phyloP scores from a whole-genome alignment of 345 rosid species.

The Citrus glauca region DNA sequence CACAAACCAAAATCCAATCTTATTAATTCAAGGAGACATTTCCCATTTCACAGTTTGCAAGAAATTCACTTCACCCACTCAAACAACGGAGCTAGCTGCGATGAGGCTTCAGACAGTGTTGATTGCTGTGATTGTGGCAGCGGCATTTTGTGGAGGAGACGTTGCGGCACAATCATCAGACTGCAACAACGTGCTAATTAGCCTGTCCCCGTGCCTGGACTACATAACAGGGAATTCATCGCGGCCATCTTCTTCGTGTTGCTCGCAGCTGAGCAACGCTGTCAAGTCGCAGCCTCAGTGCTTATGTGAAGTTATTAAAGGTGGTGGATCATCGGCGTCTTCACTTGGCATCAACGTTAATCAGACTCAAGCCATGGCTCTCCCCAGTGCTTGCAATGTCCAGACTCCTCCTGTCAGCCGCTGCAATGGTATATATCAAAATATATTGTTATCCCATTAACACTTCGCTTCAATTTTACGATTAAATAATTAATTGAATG shows the following conservation, averaged over 20 bases:
- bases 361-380: slow-evolving; percentile 32
- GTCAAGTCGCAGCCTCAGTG: slow-evolving; percentile 26
- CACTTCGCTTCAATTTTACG: neutral
- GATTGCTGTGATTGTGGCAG: neutral
- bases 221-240: slow-evolving; percentile 27
- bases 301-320: slow-evolving; percentile 25
- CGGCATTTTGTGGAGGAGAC: slow-evolving; percentile 1
- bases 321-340: slow-evolving; percentile 14
- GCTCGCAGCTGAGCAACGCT: slow-evolving; percentile 22
- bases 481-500: neutral
- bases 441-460: neutral
- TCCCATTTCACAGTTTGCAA: neutral
- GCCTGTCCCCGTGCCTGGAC: slow-evolving; percentile 24
- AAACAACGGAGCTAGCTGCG: neutral
- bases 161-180: slow-evolving; percentile 8
- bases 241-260: slow-evolving; percentile 26
- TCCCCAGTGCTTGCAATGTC: slow-evolving; percentile 30
- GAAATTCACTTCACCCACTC: too few relatives aligned
- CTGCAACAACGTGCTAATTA: slow-evolving; percentile 17
- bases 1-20: neutral
- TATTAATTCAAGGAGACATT: neutral
- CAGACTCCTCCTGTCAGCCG: slow-evolving; percentile 20
- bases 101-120: neutral
- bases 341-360: slow-evolving; percentile 25
- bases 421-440: slow-evolving; percentile 19